Evolutionary conservation across 177 flowering plant species (phyloP).

Genomic region (Viscum album): DNA sequence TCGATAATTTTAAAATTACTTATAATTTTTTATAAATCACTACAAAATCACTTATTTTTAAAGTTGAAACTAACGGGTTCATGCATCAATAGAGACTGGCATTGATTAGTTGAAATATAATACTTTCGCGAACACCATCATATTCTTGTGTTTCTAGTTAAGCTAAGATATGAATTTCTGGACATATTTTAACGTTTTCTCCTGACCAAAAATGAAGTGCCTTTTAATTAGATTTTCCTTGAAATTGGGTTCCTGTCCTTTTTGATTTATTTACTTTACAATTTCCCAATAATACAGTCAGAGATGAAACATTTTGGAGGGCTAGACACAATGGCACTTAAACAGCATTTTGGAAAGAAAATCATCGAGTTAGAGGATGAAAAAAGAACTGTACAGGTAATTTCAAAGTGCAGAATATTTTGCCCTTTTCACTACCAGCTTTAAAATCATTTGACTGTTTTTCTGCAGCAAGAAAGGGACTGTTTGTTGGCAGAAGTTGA

Average conservation of each 20-base stretch:
- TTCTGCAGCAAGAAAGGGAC: constrained; percentile 78
- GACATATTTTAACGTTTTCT: not conserved
- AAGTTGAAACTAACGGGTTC: too few relatives aligned
- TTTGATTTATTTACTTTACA: not conserved
- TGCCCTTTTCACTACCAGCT: not conserved
- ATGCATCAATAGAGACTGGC: too few relatives aligned
- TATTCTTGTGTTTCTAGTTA: too few relatives aligned
- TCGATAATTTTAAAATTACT: too few relatives aligned
- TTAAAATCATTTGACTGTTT: constrained; percentile 8
- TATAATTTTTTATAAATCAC: too few relatives aligned
- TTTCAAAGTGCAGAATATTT: not conserved
- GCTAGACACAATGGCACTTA: constrained; percentile 56
- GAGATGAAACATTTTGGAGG: constrained; percentile 91
- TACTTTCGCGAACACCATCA: too few relatives aligned
- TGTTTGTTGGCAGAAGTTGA: constrained; percentile 73
- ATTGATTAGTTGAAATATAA: too few relatives aligned
- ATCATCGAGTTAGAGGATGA: constrained; percentile 90
- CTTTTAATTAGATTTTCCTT: not conserved
- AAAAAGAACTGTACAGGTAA: constrained; percentile 77
- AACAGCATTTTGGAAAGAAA: constrained; percentile 97
- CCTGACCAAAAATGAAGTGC: not conserved
- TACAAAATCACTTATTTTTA: too few relatives aligned
- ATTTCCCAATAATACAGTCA: constrained; percentile 39
- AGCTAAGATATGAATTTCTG: too few relatives aligned
- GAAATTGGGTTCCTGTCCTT: not conserved